phyloP scores from a whole-genome alignment of 495 filamentous ascomycete species.

The Penicillium crystallinum region DNA sequence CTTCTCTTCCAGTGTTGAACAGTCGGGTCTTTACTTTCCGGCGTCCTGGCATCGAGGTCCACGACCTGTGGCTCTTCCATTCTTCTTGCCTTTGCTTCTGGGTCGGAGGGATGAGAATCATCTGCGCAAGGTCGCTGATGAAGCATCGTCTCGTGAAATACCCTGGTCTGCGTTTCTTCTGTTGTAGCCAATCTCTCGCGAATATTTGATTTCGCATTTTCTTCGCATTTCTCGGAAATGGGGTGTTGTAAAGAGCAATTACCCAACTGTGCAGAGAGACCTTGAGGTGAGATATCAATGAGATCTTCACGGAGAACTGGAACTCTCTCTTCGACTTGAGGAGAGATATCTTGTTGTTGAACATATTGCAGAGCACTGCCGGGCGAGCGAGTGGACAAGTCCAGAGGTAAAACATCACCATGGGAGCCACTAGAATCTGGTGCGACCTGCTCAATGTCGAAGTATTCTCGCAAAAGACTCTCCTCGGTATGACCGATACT shows the following conservation, averaged over 20 bases:
- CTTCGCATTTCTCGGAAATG: neutral
- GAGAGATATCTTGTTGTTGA: neutral
- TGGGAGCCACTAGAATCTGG: neutral
- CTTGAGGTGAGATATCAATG: slow-evolving; percentile 1
- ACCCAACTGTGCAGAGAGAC: neutral
- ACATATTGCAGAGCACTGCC: neutral
- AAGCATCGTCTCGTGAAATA: neutral
- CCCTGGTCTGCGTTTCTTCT: neutral
- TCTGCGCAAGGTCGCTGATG: neutral
- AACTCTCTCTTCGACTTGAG: neutral
- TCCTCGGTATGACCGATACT: neutral
- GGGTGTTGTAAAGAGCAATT: neutral
- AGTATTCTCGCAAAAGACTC: neutral
- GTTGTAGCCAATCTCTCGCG: neutral
- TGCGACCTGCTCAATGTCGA: neutral
- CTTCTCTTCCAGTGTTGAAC: neutral
- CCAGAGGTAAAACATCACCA: neutral
- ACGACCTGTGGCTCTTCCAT: neutral
- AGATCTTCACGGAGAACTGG: neutral
- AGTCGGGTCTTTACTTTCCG: neutral
- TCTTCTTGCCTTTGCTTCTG: neutral
- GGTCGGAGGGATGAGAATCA: neutral
- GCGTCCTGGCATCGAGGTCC: neutral
- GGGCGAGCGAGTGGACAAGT: neutral
- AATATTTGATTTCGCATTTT: neutral